Evolutionary conservation across 441 rosid genomes (phyloP).

Genomic region (Croton laevigatus): DNA sequence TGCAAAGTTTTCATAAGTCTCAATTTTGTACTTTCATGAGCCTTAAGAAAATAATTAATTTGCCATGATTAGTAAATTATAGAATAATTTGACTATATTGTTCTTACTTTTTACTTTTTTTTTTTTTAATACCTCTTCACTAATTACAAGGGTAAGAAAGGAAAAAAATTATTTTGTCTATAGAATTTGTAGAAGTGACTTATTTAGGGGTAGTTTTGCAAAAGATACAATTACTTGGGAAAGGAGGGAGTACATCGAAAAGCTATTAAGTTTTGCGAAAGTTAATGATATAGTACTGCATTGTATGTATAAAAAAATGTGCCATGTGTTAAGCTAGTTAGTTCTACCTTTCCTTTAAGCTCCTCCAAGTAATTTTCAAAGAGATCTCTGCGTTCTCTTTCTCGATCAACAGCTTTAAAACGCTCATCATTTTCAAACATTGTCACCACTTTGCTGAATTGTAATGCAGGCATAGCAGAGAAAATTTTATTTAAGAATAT

Average conservation of each 20-base stretch:
- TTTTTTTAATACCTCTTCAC: no score
- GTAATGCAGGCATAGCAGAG: not conserved
- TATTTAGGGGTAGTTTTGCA: no score
- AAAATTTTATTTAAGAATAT: slow-evolving; percentile 21
- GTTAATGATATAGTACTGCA: not conserved
- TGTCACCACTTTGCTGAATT: slow-evolving; percentile 69
- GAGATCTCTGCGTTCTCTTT: slow-evolving; percentile 85
- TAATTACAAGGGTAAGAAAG: no score
- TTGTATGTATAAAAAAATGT: not conserved
- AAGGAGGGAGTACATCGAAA: not conserved
- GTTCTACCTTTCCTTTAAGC: slow-evolving; percentile 79
- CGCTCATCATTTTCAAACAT: slow-evolving; percentile 94
- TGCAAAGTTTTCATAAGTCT: not conserved
- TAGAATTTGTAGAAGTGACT: no score
- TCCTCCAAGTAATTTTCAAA: slow-evolving; percentile 77
- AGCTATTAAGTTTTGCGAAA: not conserved
- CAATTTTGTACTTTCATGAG: no score
- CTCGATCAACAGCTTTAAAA: slow-evolving; percentile 87
- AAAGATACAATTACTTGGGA: no score
- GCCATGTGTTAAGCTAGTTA: not conserved
- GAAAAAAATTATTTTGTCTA: no score
- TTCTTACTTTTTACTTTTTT: no score
- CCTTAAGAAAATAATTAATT: no score
- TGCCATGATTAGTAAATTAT: no score
- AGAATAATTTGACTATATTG: no score